Conservation (phyloP, 2,329 filamentous ascomycete genomes). For the Bipolaris zeicola region DNA sequence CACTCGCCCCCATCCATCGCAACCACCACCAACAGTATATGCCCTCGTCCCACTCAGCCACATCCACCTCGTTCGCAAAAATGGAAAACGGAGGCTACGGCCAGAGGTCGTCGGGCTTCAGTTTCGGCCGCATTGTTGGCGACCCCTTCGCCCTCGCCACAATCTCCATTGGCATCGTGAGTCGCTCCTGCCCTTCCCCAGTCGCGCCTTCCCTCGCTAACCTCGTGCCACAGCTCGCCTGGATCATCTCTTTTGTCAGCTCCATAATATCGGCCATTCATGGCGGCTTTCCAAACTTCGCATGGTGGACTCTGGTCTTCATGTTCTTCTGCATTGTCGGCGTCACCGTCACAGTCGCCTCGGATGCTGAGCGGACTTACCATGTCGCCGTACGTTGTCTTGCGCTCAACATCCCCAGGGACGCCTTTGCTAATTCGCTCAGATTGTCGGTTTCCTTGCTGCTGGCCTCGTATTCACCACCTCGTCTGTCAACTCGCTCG, state of each 20-base stretch:
- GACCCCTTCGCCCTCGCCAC: slow-evolving; percentile 96
- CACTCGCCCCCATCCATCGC: slow-evolving; percentile 41
- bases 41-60: slow-evolving; percentile 74
- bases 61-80: slow-evolving; percentile 77
- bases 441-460: slow-evolving; percentile 83
- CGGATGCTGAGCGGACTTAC: slow-evolving; percentile 84
- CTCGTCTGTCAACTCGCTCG: slow-evolving; percentile 81
- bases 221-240: slow-evolving; percentile 72
- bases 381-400: slow-evolving; percentile 72
- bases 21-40: slow-evolving; percentile 55
- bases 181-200: slow-evolving; percentile 46
- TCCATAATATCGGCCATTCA: slow-evolving; percentile 74
- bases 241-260: slow-evolving; percentile 89
- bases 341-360: slow-evolving; percentile 80
- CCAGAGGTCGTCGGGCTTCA: slow-evolving; percentile 61
- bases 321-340: slow-evolving; percentile 82
- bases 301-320: slow-evolving; percentile 90
- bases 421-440: slow-evolving; percentile 30
- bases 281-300: slow-evolving; percentile 76
- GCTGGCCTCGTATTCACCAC: slow-evolving; percentile 84
- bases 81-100: slow-evolving; percentile 69
- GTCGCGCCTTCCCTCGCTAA: slow-evolving; percentile 24
- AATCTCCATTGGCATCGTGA: slow-evolving; percentile 86
- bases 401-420: background rate
- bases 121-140: slow-evolving; percentile 86